Evolutionary conservation across 169 alveolate species (phyloP), one percentile per base, ranked within the genome.

Genomic region (Plasmodium reichenowi): DNA sequence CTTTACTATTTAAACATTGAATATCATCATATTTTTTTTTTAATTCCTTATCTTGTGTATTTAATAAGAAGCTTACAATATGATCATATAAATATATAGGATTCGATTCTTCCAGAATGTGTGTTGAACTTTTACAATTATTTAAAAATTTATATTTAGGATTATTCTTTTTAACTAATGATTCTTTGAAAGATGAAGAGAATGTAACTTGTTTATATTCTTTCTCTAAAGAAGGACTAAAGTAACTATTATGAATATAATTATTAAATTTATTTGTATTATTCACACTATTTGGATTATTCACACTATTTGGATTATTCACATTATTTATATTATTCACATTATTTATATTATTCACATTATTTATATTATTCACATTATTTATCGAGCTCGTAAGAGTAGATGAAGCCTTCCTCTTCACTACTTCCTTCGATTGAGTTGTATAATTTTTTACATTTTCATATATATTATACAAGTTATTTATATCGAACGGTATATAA

Each of bases 1-100:
- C 89, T 45, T 64, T 78, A 22, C 66, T 78, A 3, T 78, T 43
- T 17, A 32, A 60, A 1, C 54, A 75, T 8, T 59, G 38, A 4
- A 64, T 50, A 7, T 78, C 68, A 64, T 78, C 78, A 43, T 64
- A 50, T 66, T 78, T 56, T 66, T 78, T 78, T 78, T 78, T 78
- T 66, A 78, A 26, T 20, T 78, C 89, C 26, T n/a, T 3, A 78
- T 58, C 54, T 29, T 78, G 64, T 22, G 20, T 52, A 48, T 78
- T 64, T 20, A 78, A 47, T 9, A 52, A 22, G 13, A 48, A 78
- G 32, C 67, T 68, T 32, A 78, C 13, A 6, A 78, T 59, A 7
- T 12, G 54, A 43, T 78, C 78, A 24, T 64, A 48, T 38, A 66
- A 29, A 66, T 24, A 5, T 10, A 47, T n/a, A 20, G 89, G 80